Percentiles rank a stretch among this genome's conserved stretches.
Conservation (phyloP, 768 basidiomycete species). For the Cystofilobasidium ferigula region DNA sequence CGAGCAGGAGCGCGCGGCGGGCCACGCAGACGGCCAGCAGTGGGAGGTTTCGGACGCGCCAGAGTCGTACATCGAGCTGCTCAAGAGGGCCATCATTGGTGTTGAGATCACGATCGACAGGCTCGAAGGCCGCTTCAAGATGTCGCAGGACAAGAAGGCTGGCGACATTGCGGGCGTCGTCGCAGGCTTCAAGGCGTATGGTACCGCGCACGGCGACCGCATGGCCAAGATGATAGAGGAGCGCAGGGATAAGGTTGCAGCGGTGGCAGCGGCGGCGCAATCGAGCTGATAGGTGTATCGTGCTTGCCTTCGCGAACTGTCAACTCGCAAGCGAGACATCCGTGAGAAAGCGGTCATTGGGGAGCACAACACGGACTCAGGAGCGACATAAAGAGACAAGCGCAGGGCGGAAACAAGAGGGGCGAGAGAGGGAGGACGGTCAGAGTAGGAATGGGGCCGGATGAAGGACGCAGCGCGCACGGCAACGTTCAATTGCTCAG, state of each 20-base stretch:
- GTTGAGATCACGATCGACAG: slow-evolving; percentile 34
- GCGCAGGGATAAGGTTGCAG: neutral
- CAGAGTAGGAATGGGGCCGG: too few species aligned
- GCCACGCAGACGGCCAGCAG: neutral
- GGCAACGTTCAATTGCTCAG: neutral
- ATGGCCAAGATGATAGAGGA: slow-evolving; percentile 29
- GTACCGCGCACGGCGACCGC: slow-evolving; percentile 29
- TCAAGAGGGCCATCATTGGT: slow-evolving; percentile 36
- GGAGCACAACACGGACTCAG: too few species aligned
- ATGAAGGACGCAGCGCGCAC: too few species aligned
- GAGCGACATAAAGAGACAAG: too few species aligned
- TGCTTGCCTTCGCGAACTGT: too few species aligned
- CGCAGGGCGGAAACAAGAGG: too few species aligned
- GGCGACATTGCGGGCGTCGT: slow-evolving; percentile 37
- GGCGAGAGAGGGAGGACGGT: too few species aligned
- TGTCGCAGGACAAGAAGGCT: slow-evolving; percentile 32
- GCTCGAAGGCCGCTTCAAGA: slow-evolving; percentile 37
- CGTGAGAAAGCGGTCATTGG: too few species aligned
- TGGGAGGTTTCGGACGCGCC: slow-evolving; percentile 37
- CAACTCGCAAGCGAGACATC: too few species aligned
- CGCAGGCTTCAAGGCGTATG: slow-evolving; percentile 31
- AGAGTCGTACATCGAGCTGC: slow-evolving; percentile 31
- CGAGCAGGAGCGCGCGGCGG: slow-evolving; percentile 20
- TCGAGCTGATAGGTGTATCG: too few species aligned
- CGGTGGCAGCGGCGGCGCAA: too few species aligned